Percentiles rank a stretch among this genome's conserved stretches.
Conservation (phyloP, 352 stramenopile species). For the Globisporangium nodosum region DNA sequence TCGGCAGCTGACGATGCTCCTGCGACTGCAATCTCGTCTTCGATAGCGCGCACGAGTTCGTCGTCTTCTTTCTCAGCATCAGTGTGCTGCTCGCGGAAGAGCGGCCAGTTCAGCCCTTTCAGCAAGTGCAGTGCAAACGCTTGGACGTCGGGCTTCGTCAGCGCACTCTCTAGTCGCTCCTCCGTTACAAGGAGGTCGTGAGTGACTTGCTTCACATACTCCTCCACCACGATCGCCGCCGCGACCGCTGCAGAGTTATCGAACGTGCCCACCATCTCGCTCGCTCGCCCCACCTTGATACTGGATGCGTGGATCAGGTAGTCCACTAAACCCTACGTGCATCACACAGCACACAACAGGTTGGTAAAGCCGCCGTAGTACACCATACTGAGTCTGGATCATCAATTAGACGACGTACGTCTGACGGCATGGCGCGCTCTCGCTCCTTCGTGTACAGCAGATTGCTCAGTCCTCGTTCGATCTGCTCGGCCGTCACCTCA, state of each 20-base stretch:
- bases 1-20: not conserved
- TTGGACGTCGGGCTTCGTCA: slow-evolving; percentile 26
- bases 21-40: slow-evolving; percentile 3
- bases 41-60: slow-evolving; percentile 6
- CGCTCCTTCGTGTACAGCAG: slow-evolving; percentile 31
- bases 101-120: slow-evolving; percentile 54
- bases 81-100: not conserved
- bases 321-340: slow-evolving; percentile 54
- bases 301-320: slow-evolving; percentile 65
- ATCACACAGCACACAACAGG: slow-evolving; percentile 3
- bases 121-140: slow-evolving; percentile 39
- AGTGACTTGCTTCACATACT: slow-evolving; percentile 67
- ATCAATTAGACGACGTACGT: slow-evolving; percentile 25
- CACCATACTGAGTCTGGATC: not conserved
- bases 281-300: slow-evolving; percentile 48
- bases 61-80: not conserved
- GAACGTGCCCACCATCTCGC: slow-evolving; percentile 74
- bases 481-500: slow-evolving; percentile 9
- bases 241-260: slow-evolving; percentile 71
- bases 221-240: slow-evolving; percentile 65
- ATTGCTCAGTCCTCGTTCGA: slow-evolving; percentile 44
- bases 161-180: not conserved
- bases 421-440: slow-evolving; percentile 34
- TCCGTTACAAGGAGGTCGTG: slow-evolving; percentile 17
- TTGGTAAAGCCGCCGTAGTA: not conserved